Percentiles rank a stretch among this genome's conserved stretches.
Conservation (phyloP, 2,329 filamentous ascomycete species). For the Calonectria ilicicola region DNA sequence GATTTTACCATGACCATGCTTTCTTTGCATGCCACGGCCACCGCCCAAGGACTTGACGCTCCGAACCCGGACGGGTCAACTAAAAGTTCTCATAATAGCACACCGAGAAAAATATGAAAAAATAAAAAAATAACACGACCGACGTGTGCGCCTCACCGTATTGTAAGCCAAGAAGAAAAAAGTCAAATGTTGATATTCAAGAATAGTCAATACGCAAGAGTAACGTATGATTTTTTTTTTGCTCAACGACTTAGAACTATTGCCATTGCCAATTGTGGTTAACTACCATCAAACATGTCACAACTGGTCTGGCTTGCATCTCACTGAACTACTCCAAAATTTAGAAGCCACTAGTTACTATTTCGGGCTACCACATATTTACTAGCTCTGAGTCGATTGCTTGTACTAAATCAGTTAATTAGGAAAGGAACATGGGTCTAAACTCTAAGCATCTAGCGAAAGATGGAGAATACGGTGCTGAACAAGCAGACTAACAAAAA, state of each 20-base stretch:
- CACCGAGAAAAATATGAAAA: background rate
- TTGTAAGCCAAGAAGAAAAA: background rate
- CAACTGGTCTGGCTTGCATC: background rate
- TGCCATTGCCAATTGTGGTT: background rate
- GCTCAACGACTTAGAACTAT: background rate
- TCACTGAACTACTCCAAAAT: background rate
- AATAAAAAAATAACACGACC: background rate
- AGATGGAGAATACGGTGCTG: background rate
- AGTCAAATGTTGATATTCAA: background rate
- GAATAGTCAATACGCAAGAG: background rate
- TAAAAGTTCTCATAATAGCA: background rate
- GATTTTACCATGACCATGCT: background rate
- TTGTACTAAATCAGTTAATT: background rate
- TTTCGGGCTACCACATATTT: background rate
- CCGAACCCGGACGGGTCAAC: background rate
- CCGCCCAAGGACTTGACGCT: background rate
- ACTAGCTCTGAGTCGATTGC: background rate
- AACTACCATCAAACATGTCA: background rate
- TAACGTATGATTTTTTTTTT: background rate
- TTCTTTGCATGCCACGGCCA: background rate
- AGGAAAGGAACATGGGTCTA: constrained; percentile 9
- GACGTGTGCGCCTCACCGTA: background rate
- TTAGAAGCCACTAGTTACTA: background rate
- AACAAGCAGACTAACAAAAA: background rate
- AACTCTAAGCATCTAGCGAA: background rate